Conservation (phyloP, 2,329 filamentous ascomycete species). For the Cercospora zeina region DNA sequence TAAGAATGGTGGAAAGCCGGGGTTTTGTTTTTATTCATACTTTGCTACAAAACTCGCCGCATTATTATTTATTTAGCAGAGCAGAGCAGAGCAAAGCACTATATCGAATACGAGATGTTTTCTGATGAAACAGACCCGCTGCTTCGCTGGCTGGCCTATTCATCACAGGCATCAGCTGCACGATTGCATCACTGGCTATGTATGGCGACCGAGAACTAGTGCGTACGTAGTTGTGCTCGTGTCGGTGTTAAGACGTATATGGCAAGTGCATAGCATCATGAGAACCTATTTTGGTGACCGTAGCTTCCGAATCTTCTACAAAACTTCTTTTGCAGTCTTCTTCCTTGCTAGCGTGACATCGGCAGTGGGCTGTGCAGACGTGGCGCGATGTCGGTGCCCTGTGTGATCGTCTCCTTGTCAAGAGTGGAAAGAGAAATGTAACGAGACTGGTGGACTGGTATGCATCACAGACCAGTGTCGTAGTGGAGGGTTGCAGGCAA, state of each 20-base stretch:
- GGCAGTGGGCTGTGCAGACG: neutral
- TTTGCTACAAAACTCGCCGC: neutral
- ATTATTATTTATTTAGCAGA: neutral
- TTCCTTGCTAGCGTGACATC: neutral
- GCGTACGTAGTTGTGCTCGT: too few relatives aligned
- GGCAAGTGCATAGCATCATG: too few relatives aligned
- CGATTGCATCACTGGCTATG: neutral
- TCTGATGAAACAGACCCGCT: constrained; percentile 1
- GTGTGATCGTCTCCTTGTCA: too few relatives aligned
- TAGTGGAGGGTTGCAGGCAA: neutral
- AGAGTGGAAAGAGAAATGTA: too few relatives aligned
- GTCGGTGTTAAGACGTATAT: too few relatives aligned
- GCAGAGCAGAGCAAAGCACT: too few relatives aligned
- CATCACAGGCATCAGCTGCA: too few relatives aligned
- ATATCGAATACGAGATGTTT: constrained; percentile 1
- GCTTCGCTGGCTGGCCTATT: neutral
- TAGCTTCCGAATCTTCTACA: neutral
- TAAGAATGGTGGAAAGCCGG: too few relatives aligned
- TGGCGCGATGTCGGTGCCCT: neutral
- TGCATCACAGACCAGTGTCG: neutral
- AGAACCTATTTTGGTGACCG: neutral
- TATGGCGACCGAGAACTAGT: neutral
- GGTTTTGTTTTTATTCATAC: too few relatives aligned
- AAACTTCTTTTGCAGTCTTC: neutral
- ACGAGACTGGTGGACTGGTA: neutral